phyloP scores from a whole-genome alignment of 768 basidiomycete species.

The Pulveroboletus sp. region DNA sequence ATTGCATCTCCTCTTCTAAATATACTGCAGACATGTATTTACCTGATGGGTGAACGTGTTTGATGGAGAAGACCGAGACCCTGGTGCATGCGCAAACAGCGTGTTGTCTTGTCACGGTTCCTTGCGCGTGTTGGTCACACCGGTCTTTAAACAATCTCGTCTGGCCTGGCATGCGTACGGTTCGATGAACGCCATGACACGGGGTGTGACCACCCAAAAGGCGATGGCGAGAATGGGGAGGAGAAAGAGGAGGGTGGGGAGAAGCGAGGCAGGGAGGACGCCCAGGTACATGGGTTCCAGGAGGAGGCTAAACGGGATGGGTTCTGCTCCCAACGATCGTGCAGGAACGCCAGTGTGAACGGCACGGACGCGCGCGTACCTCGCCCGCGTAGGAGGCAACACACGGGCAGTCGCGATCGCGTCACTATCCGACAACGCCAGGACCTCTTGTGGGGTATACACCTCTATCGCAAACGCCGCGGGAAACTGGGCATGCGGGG shows the following conservation, averaged over 20 bases:
- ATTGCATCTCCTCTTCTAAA: too few relatives aligned
- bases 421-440: too few relatives aligned
- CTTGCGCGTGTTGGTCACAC: conserved; percentile 11
- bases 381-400: conserved; percentile 33
- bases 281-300: conserved; percentile 63
- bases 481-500: conserved; percentile 40
- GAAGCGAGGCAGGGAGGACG: conserved; percentile 54
- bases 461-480: conserved; percentile 42
- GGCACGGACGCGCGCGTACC: conserved; percentile 58
- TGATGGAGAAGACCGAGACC: too few relatives aligned
- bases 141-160: conserved; percentile 13
- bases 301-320: conserved; percentile 51
- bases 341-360: conserved; percentile 49
- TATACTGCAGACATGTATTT: too few relatives aligned
- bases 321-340: conserved; percentile 3
- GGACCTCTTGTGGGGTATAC: conserved; percentile 35
- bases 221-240: conserved; percentile 28
- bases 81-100: conserved; percentile 22
- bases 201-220: conserved; percentile 11
- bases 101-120: conserved; percentile 22
- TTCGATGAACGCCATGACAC: conserved; percentile 20
- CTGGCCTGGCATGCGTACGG: conserved; percentile 23
- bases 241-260: conserved; percentile 32
- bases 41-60: too few relatives aligned
- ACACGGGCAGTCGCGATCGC: too few relatives aligned